Conservation (phyloP, 495 filamentous ascomycete species). For the Trichocladium uniseriatum region DNA sequence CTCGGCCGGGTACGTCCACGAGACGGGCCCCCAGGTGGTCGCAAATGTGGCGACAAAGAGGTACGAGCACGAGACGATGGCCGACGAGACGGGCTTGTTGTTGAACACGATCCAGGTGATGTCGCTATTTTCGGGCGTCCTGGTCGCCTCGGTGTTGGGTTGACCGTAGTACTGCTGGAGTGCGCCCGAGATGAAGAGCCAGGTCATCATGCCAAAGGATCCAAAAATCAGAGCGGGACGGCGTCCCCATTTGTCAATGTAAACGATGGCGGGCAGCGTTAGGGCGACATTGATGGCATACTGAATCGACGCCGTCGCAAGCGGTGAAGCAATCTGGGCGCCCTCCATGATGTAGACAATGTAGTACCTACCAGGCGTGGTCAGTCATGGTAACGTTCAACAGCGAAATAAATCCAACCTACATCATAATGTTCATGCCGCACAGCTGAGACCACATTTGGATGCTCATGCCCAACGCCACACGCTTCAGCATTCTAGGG, state of each 20-base stretch:
- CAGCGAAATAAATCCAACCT: conserved; percentile 4
- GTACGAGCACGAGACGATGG: conserved; percentile 60
- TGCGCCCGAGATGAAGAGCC: conserved; percentile 60
- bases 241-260: conserved; percentile 69
- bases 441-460: conserved; percentile 70
- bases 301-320: conserved; percentile 64
- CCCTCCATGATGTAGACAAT: conserved; percentile 69
- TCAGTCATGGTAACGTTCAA: background rate
- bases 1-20: conserved; percentile 76
- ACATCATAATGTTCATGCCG: conserved; percentile 69
- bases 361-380: conserved; percentile 45
- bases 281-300: conserved; percentile 68
- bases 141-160: conserved; percentile 34
- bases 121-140: conserved; percentile 25
- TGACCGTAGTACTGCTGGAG: conserved; percentile 51
- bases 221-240: conserved; percentile 65
- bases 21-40: conserved; percentile 68
- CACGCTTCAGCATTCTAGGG: conserved; percentile 57
- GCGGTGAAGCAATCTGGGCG: conserved; percentile 52
- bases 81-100: conserved; percentile 40
- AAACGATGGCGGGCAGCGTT: conserved; percentile 57
- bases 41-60: conserved; percentile 69
- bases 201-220: conserved; percentile 63
- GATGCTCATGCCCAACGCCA: conserved; percentile 60
- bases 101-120: conserved; percentile 50